Conservation (phyloP, 805 yeast species). For the Debaryomyces castellii region DNA sequence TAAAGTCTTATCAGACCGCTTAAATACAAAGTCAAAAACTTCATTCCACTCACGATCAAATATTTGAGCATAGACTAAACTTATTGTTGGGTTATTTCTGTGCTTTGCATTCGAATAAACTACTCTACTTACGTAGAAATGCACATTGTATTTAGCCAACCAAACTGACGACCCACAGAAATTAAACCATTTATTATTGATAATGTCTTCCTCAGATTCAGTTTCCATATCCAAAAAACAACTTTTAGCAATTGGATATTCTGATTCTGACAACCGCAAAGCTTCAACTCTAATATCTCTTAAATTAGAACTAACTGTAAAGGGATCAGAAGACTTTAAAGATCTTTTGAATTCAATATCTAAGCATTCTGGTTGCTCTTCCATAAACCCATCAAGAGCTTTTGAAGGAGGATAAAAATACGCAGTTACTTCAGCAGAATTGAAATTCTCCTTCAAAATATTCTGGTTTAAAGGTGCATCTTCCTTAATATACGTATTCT, state of each 20-base stretch:
- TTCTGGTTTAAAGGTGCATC: neutral
- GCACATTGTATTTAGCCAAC: constrained; percentile 7
- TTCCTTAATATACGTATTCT: too few species aligned
- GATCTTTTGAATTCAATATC: neutral
- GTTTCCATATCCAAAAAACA: constrained; percentile 10
- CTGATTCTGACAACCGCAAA: constrained; percentile 3
- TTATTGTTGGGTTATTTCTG: constrained; percentile 8
- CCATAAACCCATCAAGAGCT: neutral
- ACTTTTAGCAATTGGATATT: constrained; percentile 7
- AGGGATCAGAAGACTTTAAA: neutral
- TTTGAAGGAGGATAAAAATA: neutral
- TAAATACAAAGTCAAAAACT: constrained; percentile 7
- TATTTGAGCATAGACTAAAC: constrained; percentile 17
- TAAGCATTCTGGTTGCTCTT: neutral
- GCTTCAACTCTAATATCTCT: constrained; percentile 10
- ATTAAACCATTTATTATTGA: constrained; percentile 11
- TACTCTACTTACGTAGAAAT: constrained; percentile 8
- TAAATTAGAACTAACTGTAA: constrained; percentile 3
- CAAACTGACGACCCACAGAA: constrained; percentile 12
- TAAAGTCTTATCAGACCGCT: constrained; percentile 1
- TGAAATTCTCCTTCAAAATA: too few species aligned
- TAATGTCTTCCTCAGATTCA: constrained; percentile 10
- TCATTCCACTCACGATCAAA: constrained; percentile 22
- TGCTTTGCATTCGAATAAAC: constrained; percentile 3
- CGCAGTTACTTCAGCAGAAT: neutral